phyloP scores from a whole-genome alignment of 768 basidiomycete genomes.

The Coprinopsis sp. region DNA sequence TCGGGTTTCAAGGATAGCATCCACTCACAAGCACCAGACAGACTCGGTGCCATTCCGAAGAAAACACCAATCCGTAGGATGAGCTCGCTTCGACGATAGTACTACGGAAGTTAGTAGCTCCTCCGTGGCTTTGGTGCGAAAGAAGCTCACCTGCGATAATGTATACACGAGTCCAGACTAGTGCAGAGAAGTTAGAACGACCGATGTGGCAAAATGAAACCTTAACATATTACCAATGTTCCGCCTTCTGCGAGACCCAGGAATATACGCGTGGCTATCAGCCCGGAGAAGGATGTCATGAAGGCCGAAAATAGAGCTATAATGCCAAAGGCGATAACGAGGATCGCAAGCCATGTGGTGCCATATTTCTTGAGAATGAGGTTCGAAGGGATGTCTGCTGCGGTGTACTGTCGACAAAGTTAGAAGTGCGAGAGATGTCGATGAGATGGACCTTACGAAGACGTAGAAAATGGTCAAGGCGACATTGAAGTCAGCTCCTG shows the following conservation, averaged over 20 bases:
- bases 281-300: constrained; percentile 27
- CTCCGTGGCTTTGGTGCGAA: not conserved
- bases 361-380: constrained; percentile 38
- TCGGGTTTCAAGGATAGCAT: not conserved
- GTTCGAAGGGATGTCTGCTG: constrained; percentile 39
- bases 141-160: constrained; percentile 29
- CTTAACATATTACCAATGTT: constrained; percentile 28
- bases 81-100: constrained; percentile 31
- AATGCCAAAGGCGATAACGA: constrained; percentile 34
- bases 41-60: constrained; percentile 28
- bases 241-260: constrained; percentile 40
- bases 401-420: constrained; percentile 27
- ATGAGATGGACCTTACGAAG: constrained; percentile 19
- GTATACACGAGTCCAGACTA: constrained; percentile 37
- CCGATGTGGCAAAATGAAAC: not conserved
- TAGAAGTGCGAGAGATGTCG: not conserved
- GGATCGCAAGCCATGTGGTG: constrained; percentile 32
- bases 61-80: constrained; percentile 33
- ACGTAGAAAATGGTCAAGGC: constrained; percentile 39
- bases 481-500: constrained; percentile 37
- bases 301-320: constrained; percentile 37
- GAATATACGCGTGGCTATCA: constrained; percentile 35
- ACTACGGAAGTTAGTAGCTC: constrained; percentile 16
- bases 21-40: constrained; percentile 33
- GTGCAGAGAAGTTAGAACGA: not conserved